These are phyloP conservation scores for Rhodotorula glutinis DNA, from an alignment of 1,284 basidiomycete species.

Conservation along the genomic window DNA sequence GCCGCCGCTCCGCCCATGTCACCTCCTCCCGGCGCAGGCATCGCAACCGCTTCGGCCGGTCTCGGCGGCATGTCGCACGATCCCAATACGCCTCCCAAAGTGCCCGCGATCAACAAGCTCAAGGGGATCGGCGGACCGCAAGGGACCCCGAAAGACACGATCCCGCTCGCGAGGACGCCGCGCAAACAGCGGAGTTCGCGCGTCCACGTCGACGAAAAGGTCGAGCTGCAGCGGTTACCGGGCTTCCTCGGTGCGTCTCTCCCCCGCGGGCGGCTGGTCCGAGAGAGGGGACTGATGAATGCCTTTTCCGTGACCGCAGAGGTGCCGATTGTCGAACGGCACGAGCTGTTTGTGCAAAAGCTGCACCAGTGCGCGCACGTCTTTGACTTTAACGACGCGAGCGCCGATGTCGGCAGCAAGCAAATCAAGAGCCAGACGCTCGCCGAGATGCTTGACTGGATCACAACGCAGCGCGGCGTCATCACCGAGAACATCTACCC, in stretches of 20 bases:
- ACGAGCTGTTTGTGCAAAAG: slow-evolving; percentile 90
- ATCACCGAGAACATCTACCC: slow-evolving; percentile 98
- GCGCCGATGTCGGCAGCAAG: slow-evolving; percentile 91
- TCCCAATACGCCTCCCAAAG: slow-evolving; percentile 50
- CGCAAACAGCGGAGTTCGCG: slow-evolving; percentile 93
- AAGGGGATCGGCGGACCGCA: slow-evolving; percentile 44
- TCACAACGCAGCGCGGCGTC: slow-evolving; percentile 92
- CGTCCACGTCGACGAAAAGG: slow-evolving; percentile 92
- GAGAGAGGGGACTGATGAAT: neutral
- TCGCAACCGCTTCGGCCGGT: slow-evolving; percentile 4
- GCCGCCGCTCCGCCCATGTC: slow-evolving; percentile 42
- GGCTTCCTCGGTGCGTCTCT: slow-evolving; percentile 80
- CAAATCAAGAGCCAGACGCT: slow-evolving; percentile 97
- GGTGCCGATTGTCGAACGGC: slow-evolving; percentile 80
- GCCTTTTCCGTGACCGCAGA: slow-evolving; percentile 52
- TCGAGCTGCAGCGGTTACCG: slow-evolving; percentile 91
- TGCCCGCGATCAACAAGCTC: slow-evolving; percentile 46
- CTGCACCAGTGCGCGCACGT: slow-evolving; percentile 93
- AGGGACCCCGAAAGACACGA: slow-evolving; percentile 73
- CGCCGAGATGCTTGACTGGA: slow-evolving; percentile 99
- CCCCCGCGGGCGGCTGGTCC: neutral
- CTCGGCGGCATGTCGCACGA: slow-evolving; percentile 8
- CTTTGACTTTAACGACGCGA: slow-evolving; percentile 99
- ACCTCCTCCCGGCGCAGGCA: slow-evolving; percentile 13
- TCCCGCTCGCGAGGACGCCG: slow-evolving; percentile 87